These are phyloP conservation scores for Apiospora sp. DNA, from an alignment of 2,329 filamentous ascomycete species.

Conservation along the genomic window DNA sequence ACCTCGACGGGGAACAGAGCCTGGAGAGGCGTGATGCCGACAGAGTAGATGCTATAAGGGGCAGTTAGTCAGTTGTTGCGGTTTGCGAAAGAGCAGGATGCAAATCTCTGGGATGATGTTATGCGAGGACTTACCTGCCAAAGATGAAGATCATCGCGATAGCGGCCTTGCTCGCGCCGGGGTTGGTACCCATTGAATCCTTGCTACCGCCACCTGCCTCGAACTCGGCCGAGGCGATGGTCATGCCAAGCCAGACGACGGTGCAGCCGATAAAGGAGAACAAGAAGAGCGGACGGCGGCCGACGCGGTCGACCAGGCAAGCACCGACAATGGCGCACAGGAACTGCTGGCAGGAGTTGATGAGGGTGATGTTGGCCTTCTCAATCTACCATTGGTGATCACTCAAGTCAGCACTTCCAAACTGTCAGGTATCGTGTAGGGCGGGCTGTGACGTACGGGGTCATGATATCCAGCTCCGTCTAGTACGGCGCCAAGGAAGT, in stretches of 20 bases:
- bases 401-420: not conserved
- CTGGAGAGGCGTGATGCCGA: constrained; percentile 44
- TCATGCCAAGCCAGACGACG: constrained; percentile 59
- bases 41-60: constrained; percentile 54
- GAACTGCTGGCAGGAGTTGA: constrained; percentile 60
- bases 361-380: constrained; percentile 59
- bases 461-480: constrained; percentile 57
- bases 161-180: constrained; percentile 52
- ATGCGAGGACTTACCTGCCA: constrained; percentile 31
- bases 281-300: constrained; percentile 61
- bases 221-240: constrained; percentile 52
- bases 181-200: constrained; percentile 40
- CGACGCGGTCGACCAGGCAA: constrained; percentile 55
- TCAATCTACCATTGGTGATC: constrained; percentile 32
- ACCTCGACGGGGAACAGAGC: constrained; percentile 57
- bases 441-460: not conserved
- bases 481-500: constrained; percentile 59
- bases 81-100: not conserved
- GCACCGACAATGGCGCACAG: constrained; percentile 58
- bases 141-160: constrained; percentile 64
- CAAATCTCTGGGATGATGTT: not conserved
- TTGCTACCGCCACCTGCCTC: constrained; percentile 40
- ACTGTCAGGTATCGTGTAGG: too few relatives aligned
- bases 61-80: not conserved
- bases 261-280: constrained; percentile 57